phyloP scores from a whole-genome alignment of 2,329 filamentous ascomycete species.

The Paracoccidioides brasiliensis region DNA sequence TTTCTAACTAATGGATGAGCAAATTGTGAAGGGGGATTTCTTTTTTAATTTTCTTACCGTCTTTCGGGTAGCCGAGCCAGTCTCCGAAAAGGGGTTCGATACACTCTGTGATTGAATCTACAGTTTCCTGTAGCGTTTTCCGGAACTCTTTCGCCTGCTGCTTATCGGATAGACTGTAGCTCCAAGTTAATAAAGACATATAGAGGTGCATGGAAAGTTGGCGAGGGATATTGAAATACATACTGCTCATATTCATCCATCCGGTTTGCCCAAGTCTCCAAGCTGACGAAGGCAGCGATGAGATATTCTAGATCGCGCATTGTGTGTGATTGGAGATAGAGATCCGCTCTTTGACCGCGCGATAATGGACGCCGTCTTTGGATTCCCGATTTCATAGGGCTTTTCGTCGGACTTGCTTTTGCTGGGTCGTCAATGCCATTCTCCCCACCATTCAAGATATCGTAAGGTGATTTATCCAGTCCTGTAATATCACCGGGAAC shows the following conservation, averaged over 20 bases:
- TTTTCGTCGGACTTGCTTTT: conserved; percentile 17
- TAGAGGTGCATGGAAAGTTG: background rate
- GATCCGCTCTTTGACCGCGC: conserved; percentile 13
- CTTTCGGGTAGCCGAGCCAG: conserved; percentile 46
- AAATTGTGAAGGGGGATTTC: background rate
- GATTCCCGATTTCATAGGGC: conserved; percentile 14
- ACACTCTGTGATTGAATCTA: conserved; percentile 42
- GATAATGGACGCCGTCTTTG: conserved; percentile 17
- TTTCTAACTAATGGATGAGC: background rate
- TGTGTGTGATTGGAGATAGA: conserved; percentile 41
- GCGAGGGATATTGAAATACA: conserved; percentile 11
- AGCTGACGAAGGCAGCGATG: conserved; percentile 49
- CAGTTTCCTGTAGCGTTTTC: conserved; percentile 39
- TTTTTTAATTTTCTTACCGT: conserved; percentile 36
- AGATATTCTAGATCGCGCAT: conserved; percentile 58
- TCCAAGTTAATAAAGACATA: background rate
- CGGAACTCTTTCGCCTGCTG: conserved; percentile 40
- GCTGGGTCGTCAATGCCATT: conserved; percentile 17
- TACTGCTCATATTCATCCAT: conserved; percentile 35
- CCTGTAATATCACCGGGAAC: conserved; percentile 31
- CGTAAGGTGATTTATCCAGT: conserved; percentile 16
- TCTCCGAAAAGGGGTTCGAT: conserved; percentile 49
- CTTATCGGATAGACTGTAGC: conserved; percentile 11
- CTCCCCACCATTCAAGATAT: conserved; percentile 13
- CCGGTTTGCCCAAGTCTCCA: conserved; percentile 52